Evolutionary conservation across 2,329 filamentous ascomycete species (phyloP).

Genomic region (Cladosporium sp.): DNA sequence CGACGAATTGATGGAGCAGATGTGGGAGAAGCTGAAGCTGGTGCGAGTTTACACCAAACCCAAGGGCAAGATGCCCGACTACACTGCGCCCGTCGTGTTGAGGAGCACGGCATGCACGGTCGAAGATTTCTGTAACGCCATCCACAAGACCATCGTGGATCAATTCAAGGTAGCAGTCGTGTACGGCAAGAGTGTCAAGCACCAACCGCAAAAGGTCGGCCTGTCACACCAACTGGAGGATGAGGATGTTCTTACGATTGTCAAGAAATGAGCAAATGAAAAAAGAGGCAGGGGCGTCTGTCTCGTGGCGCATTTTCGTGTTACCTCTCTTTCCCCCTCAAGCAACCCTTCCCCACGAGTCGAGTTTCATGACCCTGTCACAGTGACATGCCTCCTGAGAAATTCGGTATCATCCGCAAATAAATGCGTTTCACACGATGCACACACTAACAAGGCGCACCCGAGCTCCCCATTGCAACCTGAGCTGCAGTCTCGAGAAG

Average conservation of each 20-base stretch:
- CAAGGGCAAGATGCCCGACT: constrained; percentile 92
- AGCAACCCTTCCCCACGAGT: too few species aligned
- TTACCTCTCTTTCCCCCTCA: too few species aligned
- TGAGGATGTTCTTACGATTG: constrained; percentile 72
- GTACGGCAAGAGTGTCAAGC: constrained; percentile 96
- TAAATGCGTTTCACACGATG: too few species aligned
- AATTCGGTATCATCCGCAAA: too few species aligned
- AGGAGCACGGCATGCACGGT: constrained; percentile 78
- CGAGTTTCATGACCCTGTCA: too few species aligned
- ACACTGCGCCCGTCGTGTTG: constrained; percentile 84
- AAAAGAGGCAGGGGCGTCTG: background rate
- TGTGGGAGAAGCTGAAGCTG: constrained; percentile 96
- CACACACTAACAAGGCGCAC: too few species aligned
- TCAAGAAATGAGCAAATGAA: constrained; percentile 27
- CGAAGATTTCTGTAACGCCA: constrained; percentile 97
- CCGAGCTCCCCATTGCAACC: too few species aligned
- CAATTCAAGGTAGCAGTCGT: constrained; percentile 95
- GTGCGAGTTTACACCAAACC: constrained; percentile 96
- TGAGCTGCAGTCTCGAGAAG: too few species aligned
- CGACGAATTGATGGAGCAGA: constrained; percentile 92
- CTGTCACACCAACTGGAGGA: constrained; percentile 87
- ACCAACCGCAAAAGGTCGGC: constrained; percentile 94
- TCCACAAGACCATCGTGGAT: constrained; percentile 93
- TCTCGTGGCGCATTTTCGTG: too few species aligned
- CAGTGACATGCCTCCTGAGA: too few species aligned